phyloP scores from a whole-genome alignment of 495 filamentous ascomycete genomes.

The Lophiotrema nucula region DNA sequence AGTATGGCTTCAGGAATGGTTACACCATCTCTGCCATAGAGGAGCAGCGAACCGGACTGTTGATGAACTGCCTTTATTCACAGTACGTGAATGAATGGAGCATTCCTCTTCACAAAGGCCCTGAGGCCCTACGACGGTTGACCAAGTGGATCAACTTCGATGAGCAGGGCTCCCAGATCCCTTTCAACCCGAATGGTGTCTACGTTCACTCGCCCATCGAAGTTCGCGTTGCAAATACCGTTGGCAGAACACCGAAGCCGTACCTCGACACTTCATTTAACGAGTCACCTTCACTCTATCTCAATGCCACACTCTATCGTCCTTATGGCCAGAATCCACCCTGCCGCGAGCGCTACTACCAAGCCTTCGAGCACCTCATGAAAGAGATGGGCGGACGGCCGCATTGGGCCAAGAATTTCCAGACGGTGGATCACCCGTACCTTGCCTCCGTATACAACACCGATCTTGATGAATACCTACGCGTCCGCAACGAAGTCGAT shows the following conservation, averaged over 20 bases:
- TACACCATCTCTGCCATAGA: constrained; percentile 70
- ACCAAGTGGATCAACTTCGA: constrained; percentile 79
- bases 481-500: constrained; percentile 71
- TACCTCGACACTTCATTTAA: constrained; percentile 71
- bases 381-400: constrained; percentile 82
- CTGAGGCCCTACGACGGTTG: constrained; percentile 80
- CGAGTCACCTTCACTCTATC: constrained; percentile 79
- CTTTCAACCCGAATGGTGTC: constrained; percentile 71
- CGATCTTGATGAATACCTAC: constrained; percentile 62
- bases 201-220: constrained; percentile 94
- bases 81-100: constrained; percentile 99
- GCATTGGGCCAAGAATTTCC: constrained; percentile 98
- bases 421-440: constrained; percentile 52
- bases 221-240: constrained; percentile 80
- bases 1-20: constrained; percentile 82
- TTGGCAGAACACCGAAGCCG: constrained; percentile 59
- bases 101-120: constrained; percentile 81
- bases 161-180: constrained; percentile 60
- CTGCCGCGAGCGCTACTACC: constrained; percentile 75
- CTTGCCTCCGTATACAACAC: constrained; percentile 56
- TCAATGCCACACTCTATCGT: constrained; percentile 94
- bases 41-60: constrained; percentile 70
- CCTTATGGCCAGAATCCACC: constrained; percentile 82
- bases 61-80: constrained; percentile 95
- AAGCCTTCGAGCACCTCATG: constrained; percentile 96